A percentile compares a stretch with the other conserved stretches of the same genome.
These are phyloP conservation scores for Trametes sanguinea DNA, from an alignment of 768 basidiomycete species.

Conservation along the genomic window DNA sequence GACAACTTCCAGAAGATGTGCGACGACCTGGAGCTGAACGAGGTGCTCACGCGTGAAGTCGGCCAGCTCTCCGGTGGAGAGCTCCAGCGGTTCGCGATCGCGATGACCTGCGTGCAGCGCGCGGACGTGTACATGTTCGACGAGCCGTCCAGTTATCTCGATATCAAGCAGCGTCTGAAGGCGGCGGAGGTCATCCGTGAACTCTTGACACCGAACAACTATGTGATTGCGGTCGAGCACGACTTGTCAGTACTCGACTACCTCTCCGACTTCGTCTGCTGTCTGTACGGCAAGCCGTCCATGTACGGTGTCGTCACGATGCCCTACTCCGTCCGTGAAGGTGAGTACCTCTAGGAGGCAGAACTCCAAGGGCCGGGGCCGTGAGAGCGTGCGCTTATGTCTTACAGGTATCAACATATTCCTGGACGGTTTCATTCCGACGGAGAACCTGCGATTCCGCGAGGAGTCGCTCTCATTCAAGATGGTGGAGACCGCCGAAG, in stretches of 20 bases:
- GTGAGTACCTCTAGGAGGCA: conserved; percentile 40
- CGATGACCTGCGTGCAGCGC: conserved; percentile 91
- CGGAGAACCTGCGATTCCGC: conserved; percentile 97
- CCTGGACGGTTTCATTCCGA: conserved; percentile 97
- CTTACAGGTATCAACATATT: conserved; percentile 95
- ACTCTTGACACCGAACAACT: conserved; percentile 79
- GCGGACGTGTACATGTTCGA: conserved; percentile 99
- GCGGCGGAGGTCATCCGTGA: conserved; percentile 95
- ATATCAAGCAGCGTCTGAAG: conserved; percentile 92
- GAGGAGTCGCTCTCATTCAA: conserved; percentile 96
- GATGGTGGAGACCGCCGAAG: conserved; percentile 96
- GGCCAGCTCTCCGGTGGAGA: conserved; percentile 92
- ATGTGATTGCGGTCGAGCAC: conserved; percentile 98
- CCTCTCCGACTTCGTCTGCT: conserved; percentile 97
- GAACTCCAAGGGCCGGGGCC: too few relatives aligned
- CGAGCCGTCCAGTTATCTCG: conserved; percentile 97
- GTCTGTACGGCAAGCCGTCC: conserved; percentile 94
- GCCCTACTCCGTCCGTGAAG: conserved; percentile 98
- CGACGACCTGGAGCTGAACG: conserved; percentile 83
- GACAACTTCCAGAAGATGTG: conserved; percentile 88
- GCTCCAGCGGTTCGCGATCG: conserved; percentile 96
- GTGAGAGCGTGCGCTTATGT: neutral
- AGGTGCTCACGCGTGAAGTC: conserved; percentile 85
- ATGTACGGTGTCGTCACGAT: conserved; percentile 99
- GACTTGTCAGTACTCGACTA: conserved; percentile 98